phyloP scores from a whole-genome alignment of 345 rosid species.

The Murraya koenigii region DNA sequence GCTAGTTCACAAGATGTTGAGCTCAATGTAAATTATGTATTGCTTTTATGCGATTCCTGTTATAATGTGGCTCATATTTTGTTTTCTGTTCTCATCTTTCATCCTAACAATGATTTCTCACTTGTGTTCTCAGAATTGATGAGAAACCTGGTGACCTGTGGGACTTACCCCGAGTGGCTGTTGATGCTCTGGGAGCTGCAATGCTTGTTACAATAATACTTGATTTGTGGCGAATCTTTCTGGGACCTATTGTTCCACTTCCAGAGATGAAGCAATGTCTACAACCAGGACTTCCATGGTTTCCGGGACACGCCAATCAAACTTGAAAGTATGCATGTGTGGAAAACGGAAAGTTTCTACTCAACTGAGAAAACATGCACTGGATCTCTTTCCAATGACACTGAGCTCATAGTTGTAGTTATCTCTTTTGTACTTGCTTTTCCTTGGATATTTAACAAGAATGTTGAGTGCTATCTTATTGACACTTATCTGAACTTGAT shows the following conservation, averaged over 20 bases:
- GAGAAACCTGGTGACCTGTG: conserved; percentile 82
- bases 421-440: too few relatives aligned
- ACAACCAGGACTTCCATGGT: conserved; percentile 85
- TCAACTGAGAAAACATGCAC: background rate
- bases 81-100: background rate
- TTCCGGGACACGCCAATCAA: conserved; percentile 38
- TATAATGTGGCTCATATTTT: background rate
- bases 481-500: background rate
- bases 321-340: conserved; percentile 8
- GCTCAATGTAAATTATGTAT: background rate
- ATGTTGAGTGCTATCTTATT: background rate
- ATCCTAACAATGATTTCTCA: background rate
- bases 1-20: background rate
- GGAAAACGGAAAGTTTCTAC: background rate
- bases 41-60: background rate
- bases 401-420: background rate
- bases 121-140: conserved; percentile 58
- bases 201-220: conserved; percentile 96
- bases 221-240: conserved; percentile 87
- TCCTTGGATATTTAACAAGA: background rate
- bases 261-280: conserved; percentile 53
- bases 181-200: conserved; percentile 94
- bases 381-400: background rate
- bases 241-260: conserved; percentile 80
- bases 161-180: conserved; percentile 80